Evolutionary conservation across 352 stramenopile genomes (phyloP), one percentile per base, ranked within the genome.

Genomic region (Aphanomyces invadans): DNA sequence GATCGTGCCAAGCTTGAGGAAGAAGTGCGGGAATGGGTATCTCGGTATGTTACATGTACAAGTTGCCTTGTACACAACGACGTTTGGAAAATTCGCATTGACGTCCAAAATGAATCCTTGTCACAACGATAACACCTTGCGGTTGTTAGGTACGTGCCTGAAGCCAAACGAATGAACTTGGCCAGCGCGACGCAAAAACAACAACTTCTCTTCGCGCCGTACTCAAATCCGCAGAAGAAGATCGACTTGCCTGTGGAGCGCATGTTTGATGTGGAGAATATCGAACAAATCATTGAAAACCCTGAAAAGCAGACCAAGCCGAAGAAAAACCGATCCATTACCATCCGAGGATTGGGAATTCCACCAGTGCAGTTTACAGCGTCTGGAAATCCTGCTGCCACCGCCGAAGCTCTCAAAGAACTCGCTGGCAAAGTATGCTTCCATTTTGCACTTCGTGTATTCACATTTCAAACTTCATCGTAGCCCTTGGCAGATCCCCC

Each of bases 171-270:
- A 19, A 89, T 99, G 60, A 99, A 99, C 75, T 75, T 97, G 25
- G 95, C 90, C 62, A 97, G 86, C 48, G 85, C 91, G 1, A 73
- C 84, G 7, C 97, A 99, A 73, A 92, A 99, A 46, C 82, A 94
- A 71, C 96, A 97, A 4, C 77, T 99, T 65, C 79, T 99, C n/a
- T 99, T 99, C 70, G 97, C 95, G 17, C 86, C 86, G 23, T 92
- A 92, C 39, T 74, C 72, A 2, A 80, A 94, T 53, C 63, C 77
- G 3, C 88, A 87, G 36, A 90, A 84, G 70, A 86, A 71, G 54
- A 86, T 75, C 67, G 84, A 88, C 59, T 77, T 83, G 59, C 89
- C 80, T 28, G 65, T 74, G 28, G 79, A 95, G 69, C 76, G 78
- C 45, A 70, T 66, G 15, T 95, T 95, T 73, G 81, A 93, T 26